Conservation (phyloP, 176 grass and related monocot species). For the Pontederia crassipes region DNA sequence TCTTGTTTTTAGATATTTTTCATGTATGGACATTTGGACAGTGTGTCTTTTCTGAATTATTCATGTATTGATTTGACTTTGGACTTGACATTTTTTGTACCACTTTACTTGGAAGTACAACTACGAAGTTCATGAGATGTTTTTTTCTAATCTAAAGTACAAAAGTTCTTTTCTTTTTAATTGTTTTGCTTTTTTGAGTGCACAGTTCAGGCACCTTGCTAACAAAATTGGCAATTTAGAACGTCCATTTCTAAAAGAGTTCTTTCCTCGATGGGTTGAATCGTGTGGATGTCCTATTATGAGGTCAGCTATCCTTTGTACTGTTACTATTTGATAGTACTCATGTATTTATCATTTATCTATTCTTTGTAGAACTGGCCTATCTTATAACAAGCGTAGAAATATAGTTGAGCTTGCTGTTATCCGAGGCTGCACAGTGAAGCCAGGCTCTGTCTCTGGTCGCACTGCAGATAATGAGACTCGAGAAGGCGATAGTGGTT, state of each 20-base stretch:
- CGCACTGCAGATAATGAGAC: constrained; percentile 40
- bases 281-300: constrained; percentile 84
- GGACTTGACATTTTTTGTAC: no score
- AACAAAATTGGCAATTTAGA: constrained; percentile 96
- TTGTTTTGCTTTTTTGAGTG: constrained; percentile 20
- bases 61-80: no score
- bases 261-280: constrained; percentile 93
- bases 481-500: constrained; percentile 64
- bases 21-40: no score
- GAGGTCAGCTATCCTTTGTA: constrained; percentile 35
- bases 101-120: not conserved
- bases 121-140: not conserved
- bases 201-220: constrained; percentile 97
- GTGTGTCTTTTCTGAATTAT: no score
- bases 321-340: not conserved
- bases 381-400: constrained; percentile 87
- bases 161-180: not conserved
- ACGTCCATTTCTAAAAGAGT: constrained; percentile 97
- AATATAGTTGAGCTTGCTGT: constrained; percentile 90
- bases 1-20: no score
- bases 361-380: constrained; percentile 51
- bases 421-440: constrained; percentile 57
- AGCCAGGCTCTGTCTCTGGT: constrained; percentile 35
- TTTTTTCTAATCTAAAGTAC: not conserved
- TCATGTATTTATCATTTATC: constrained; percentile 4